Conservation (phyloP, 768 basidiomycete species). For the Lactarius tabidus region DNA sequence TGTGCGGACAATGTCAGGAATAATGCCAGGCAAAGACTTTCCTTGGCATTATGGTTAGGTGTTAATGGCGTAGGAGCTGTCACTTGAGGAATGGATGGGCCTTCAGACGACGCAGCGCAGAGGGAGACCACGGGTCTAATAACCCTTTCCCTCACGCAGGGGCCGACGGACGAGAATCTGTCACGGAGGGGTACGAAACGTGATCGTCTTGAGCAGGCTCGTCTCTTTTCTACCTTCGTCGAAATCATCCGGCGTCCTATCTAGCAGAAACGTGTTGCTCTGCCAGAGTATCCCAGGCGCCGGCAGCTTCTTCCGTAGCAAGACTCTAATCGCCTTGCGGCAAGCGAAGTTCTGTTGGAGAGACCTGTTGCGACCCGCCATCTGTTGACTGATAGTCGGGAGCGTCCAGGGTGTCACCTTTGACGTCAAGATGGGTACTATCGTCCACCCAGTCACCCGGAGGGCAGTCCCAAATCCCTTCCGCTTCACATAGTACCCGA, state of each 20-base stretch:
- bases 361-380: constrained; percentile 4
- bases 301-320: too few relatives aligned
- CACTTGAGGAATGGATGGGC: constrained; percentile 13
- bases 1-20: constrained; percentile 28
- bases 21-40: constrained; percentile 31
- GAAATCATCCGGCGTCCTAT: not conserved
- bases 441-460: constrained; percentile 22
- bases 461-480: constrained; percentile 56
- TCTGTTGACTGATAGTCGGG: not conserved
- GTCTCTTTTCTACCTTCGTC: not conserved
- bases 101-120: constrained; percentile 21
- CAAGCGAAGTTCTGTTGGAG: constrained; percentile 1
- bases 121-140: constrained; percentile 21
- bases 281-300: not conserved
- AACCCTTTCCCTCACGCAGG: constrained; percentile 20
- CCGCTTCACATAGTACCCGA: constrained; percentile 67
- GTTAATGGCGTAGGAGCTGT: constrained; percentile 6
- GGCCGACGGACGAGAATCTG: constrained; percentile 23
- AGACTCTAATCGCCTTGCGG: constrained; percentile 10
- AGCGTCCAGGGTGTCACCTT: constrained; percentile 4
- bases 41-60: constrained; percentile 31
- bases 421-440: not conserved
- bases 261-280: constrained; percentile 1
- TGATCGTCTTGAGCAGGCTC: constrained; percentile 12
- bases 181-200: constrained; percentile 16